phyloP scores from a whole-genome alignment of 2,329 filamentous ascomycete species.

The Pleurostoma richardsiae region DNA sequence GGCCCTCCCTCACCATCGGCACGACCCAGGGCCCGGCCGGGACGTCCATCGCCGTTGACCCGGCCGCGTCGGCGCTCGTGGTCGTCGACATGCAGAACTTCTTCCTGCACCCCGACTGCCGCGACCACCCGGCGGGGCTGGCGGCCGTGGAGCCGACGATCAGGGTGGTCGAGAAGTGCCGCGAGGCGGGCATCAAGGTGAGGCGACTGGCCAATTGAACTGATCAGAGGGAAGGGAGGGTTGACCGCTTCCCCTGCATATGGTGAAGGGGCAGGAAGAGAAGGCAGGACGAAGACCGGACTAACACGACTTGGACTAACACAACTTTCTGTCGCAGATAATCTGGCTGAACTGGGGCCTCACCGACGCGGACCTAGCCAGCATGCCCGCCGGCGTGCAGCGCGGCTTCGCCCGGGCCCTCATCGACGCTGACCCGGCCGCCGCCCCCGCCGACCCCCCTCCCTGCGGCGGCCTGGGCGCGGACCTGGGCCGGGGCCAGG shows the following conservation, averaged over 20 bases:
- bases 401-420: constrained; percentile 40
- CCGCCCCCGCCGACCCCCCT: background rate
- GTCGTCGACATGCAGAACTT: constrained; percentile 50
- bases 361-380: constrained; percentile 40
- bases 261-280: background rate
- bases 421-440: constrained; percentile 12
- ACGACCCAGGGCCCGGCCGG: constrained; percentile 19
- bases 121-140: constrained; percentile 31
- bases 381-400: constrained; percentile 43
- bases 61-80: constrained; percentile 37
- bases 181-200: constrained; percentile 42
- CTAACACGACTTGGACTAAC: constrained; percentile 3
- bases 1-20: constrained; percentile 11
- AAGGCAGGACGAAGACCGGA: background rate
- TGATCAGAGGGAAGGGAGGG: constrained; percentile 1
- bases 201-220: background rate
- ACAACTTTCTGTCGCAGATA: constrained; percentile 18
- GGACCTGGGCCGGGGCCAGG: constrained; percentile 36
- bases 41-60: constrained; percentile 30
- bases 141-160: constrained; percentile 33
- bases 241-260: constrained; percentile 1
- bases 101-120: constrained; percentile 38
- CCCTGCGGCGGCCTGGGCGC: constrained; percentile 32
- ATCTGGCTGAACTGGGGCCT: constrained; percentile 56
- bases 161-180: constrained; percentile 36